Percentiles rank a stretch among this genome's conserved stretches.
Conservation (phyloP, 495 filamentous ascomycete species). For the Penicillium cinerascens region DNA sequence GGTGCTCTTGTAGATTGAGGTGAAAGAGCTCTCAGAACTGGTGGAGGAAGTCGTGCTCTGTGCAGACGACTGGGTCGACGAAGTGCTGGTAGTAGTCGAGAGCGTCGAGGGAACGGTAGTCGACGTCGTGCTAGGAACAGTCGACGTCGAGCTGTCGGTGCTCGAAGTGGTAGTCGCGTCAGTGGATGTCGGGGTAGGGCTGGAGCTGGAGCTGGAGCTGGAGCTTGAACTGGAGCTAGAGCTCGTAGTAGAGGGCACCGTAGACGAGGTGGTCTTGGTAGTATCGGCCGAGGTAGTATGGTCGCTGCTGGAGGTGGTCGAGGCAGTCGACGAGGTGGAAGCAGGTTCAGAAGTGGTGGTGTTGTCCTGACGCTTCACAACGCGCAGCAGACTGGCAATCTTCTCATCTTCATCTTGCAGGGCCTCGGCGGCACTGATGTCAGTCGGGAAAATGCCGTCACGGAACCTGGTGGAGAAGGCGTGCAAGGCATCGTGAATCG, state of each 20-base stretch:
- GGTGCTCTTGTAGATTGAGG: slow-evolving; percentile 36
- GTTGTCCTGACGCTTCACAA: slow-evolving; percentile 42
- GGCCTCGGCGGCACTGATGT: slow-evolving; percentile 45
- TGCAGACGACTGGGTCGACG: slow-evolving; percentile 27
- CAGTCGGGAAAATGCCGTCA: slow-evolving; percentile 49
- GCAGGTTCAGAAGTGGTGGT: slow-evolving; percentile 21
- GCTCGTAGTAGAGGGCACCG: slow-evolving; percentile 10
- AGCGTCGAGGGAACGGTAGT: slow-evolving; percentile 37
- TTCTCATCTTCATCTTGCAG: slow-evolving; percentile 44
- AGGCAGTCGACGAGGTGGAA: slow-evolving; percentile 3
- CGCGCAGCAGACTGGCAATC: slow-evolving; percentile 40
- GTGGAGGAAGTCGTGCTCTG: slow-evolving; percentile 27
- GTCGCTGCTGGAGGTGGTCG: slow-evolving; percentile 15
- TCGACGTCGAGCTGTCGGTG: slow-evolving; percentile 27
- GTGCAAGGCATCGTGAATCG: slow-evolving; percentile 50
- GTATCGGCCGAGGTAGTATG: slow-evolving; percentile 3
- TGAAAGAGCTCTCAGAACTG: slow-evolving; percentile 34
- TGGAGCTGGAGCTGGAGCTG: slow-evolving; percentile 37
- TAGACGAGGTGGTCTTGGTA: slow-evolving; percentile 7
- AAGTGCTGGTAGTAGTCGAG: slow-evolving; percentile 40
- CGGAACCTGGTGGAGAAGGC: slow-evolving; percentile 46
- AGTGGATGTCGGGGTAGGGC: slow-evolving; percentile 29
- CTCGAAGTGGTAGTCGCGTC: slow-evolving; percentile 23
- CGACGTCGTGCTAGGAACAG: slow-evolving; percentile 34
- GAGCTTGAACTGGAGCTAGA: slow-evolving; percentile 43